Evolutionary conservation across 2,329 filamentous ascomycete genomes (phyloP).

Genomic region (Apiospora arundinis): DNA sequence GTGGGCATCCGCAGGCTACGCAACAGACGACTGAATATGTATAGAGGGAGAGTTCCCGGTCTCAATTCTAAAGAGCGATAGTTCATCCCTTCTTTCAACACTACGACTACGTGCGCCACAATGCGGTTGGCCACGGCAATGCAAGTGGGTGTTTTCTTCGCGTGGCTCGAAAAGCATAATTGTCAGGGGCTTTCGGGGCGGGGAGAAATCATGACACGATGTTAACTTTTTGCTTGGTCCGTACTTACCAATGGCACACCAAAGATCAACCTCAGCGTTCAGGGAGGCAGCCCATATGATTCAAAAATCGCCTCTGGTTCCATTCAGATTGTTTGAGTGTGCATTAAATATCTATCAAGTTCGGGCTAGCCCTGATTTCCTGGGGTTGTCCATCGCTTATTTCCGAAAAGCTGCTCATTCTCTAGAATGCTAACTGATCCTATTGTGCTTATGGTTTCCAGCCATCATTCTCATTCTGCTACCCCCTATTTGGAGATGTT

Average conservation of each 20-base stretch:
- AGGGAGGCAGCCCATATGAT: neutral
- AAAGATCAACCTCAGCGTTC: neutral
- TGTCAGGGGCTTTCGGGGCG: neutral
- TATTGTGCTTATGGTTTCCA: neutral
- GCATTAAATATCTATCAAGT: slow-evolving; percentile 13
- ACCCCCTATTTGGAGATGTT: neutral
- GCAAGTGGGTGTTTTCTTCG: neutral
- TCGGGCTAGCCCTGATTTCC: neutral
- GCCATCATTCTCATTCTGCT: neutral
- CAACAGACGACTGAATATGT: neutral
- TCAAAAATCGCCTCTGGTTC: neutral
- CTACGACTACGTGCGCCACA: neutral
- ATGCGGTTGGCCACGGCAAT: neutral
- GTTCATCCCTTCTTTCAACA: neutral
- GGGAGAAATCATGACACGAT: neutral
- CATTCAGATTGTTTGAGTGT: neutral
- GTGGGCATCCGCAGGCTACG: neutral
- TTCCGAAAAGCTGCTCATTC: neutral
- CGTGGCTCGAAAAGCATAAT: neutral
- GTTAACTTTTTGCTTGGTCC: neutral
- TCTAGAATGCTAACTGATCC: neutral
- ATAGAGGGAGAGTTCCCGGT: neutral
- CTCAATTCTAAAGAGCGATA: neutral
- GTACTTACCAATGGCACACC: neutral
- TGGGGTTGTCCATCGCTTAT: neutral